phyloP scores from a whole-genome alignment of 2,329 filamentous ascomycete genomes.

The Sarocladiaceae sp. region DNA sequence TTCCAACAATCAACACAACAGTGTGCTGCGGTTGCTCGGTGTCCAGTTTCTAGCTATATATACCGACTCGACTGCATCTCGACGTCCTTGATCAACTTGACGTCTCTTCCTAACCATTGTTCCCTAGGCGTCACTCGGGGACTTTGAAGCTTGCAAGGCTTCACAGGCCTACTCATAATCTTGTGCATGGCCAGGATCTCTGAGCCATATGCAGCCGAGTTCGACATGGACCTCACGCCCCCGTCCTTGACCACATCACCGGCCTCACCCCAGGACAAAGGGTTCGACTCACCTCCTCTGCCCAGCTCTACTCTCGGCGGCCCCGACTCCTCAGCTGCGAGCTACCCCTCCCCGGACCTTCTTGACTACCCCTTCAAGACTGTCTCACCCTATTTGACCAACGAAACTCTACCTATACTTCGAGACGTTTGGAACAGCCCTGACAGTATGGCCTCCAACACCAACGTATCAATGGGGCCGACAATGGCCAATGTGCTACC shows the following conservation, averaged over 20 bases:
- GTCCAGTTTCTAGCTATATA: too few species aligned
- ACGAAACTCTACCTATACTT: slow-evolving; percentile 34
- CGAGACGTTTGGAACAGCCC: slow-evolving; percentile 38
- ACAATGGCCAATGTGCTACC: slow-evolving; percentile 39
- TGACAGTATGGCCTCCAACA: slow-evolving; percentile 31
- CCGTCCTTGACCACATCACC: slow-evolving; percentile 18
- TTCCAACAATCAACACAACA: too few species aligned
- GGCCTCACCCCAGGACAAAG: slow-evolving; percentile 13
- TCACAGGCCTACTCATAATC: neutral
- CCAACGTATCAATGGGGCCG: slow-evolving; percentile 18
- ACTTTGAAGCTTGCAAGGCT: neutral
- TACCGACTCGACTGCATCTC: too few species aligned
- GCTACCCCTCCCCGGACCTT: slow-evolving; percentile 42
- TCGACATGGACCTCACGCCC: slow-evolving; percentile 18
- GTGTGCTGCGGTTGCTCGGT: too few species aligned
- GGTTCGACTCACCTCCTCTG: slow-evolving; percentile 11
- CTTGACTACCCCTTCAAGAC: slow-evolving; percentile 39
- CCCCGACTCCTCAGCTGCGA: slow-evolving; percentile 31
- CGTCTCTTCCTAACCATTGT: neutral
- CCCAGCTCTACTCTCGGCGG: neutral
- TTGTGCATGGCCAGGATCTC: neutral
- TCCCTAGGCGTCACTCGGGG: neutral
- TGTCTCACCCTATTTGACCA: slow-evolving; percentile 33
- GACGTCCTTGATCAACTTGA: too few species aligned
- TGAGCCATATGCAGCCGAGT: neutral